phyloP scores from a whole-genome alignment of 345 rosid species.

The Populus nigra region DNA sequence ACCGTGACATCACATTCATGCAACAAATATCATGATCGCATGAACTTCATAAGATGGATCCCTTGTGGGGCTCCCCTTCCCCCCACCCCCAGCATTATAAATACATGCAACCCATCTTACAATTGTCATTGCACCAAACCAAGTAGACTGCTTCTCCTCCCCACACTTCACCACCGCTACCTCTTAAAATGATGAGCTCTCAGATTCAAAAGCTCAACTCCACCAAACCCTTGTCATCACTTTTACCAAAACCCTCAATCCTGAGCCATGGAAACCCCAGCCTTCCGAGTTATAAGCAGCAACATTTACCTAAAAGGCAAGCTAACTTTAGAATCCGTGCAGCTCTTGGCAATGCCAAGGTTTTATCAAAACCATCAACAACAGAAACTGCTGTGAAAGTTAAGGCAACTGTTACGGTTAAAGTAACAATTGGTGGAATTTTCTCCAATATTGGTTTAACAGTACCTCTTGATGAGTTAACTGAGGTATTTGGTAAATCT shows the following conservation, averaged over 20 bases:
- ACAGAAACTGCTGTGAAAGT: not conserved
- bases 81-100: not conserved
- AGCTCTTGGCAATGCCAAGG: not conserved
- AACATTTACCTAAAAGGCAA: not conserved
- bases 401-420: conserved; percentile 13
- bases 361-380: not conserved
- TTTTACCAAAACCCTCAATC: conserved; percentile 1
- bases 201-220: conserved; percentile 13
- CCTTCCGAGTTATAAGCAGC: not conserved
- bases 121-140: not conserved
- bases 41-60: too few relatives aligned
- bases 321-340: not conserved
- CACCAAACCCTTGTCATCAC: not conserved
- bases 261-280: not conserved
- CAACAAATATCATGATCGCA: not conserved
- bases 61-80: not conserved
- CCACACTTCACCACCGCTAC: too few relatives aligned
- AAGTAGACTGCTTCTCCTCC: not conserved
- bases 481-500: conserved; percentile 8
- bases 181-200: conserved; percentile 6
- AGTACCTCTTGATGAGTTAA: conserved; percentile 5
- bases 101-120: not conserved
- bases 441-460: conserved; percentile 1
- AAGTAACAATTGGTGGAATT: conserved; percentile 18
- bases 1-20: too few relatives aligned